These are phyloP conservation scores for Lentinula lateritia DNA, from an alignment of 768 basidiomycete genomes.

Conservation along the genomic window DNA sequence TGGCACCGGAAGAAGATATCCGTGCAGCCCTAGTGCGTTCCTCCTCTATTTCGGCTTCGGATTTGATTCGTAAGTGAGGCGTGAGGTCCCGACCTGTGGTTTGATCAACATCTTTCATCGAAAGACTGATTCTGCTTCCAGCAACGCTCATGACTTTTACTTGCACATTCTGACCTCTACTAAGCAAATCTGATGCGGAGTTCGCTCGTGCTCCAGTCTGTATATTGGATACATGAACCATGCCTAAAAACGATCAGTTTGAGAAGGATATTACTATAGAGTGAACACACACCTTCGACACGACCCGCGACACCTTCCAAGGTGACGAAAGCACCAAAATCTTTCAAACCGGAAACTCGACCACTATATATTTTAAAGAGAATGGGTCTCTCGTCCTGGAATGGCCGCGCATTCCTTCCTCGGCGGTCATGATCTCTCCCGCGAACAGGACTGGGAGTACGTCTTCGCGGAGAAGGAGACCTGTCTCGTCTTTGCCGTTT, in stretches of 20 bases:
- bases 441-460: constrained; percentile 57
- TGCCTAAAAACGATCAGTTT: constrained; percentile 46
- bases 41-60: constrained; percentile 89
- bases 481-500: constrained; percentile 58
- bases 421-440: constrained; percentile 38
- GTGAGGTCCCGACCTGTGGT: constrained; percentile 83
- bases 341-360: constrained; percentile 78
- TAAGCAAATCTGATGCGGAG: constrained; percentile 81
- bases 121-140: constrained; percentile 74
- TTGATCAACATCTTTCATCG: constrained; percentile 99
- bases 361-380: constrained; percentile 95
- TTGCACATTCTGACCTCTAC: constrained; percentile 80
- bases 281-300: constrained; percentile 68
- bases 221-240: constrained; percentile 95
- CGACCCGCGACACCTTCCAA: constrained; percentile 84
- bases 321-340: constrained; percentile 93
- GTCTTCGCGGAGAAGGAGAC: constrained; percentile 47
- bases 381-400: constrained; percentile 76
- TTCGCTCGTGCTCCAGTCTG: constrained; percentile 81
- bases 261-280: background rate
- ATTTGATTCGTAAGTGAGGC: constrained; percentile 91
- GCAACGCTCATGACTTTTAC: constrained; percentile 96
- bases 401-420: constrained; percentile 22
- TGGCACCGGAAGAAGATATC: constrained; percentile 68
- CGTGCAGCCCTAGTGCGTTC: constrained; percentile 56